Conservation (phyloP, 2,329 filamentous ascomycete species). For the Dactylonectria estremocensis region DNA sequence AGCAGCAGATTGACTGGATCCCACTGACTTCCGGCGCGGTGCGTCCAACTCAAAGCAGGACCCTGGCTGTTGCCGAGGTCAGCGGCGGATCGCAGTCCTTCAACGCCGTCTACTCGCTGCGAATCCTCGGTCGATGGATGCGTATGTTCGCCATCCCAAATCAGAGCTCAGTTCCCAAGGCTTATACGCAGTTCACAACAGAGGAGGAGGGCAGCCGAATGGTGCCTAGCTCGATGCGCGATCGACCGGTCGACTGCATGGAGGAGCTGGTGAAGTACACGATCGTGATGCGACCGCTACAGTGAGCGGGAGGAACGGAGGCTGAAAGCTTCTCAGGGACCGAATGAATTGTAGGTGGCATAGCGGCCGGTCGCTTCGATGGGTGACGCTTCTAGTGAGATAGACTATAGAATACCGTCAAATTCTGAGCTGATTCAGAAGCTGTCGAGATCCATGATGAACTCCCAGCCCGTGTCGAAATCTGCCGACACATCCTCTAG, state of each 20-base stretch:
- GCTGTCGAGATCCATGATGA: too few species aligned
- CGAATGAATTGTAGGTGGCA: too few species aligned
- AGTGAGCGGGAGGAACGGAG: conserved; percentile 69
- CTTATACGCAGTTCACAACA: conserved; percentile 71
- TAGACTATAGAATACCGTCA: too few species aligned
- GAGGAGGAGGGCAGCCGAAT: conserved; percentile 67
- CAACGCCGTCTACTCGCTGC: conserved; percentile 77
- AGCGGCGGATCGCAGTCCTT: conserved; percentile 77
- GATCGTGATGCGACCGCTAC: conserved; percentile 74
- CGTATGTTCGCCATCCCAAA: conserved; percentile 78
- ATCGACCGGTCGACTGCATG: conserved; percentile 76
- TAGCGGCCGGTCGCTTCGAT: too few species aligned
- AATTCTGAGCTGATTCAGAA: too few species aligned
- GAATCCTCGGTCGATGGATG: too few species aligned
- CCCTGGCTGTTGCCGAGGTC: conserved; percentile 74
- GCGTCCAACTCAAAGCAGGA: conserved; percentile 76
- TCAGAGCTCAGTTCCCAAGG: conserved; percentile 74
- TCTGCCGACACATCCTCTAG: too few species aligned
- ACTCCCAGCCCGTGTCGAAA: too few species aligned
- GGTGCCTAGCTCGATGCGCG: conserved; percentile 69
- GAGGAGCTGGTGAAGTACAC: conserved; percentile 81
- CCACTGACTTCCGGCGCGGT: conserved; percentile 73
- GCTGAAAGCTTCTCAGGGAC: too few species aligned
- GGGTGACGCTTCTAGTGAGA: too few species aligned
- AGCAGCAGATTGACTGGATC: conserved; percentile 80